A percentile compares a stretch with the other conserved stretches of the same genome.
phyloP scores from a whole-genome alignment of 2,329 filamentous ascomycete genomes.

The Blumeria hordei region DNA sequence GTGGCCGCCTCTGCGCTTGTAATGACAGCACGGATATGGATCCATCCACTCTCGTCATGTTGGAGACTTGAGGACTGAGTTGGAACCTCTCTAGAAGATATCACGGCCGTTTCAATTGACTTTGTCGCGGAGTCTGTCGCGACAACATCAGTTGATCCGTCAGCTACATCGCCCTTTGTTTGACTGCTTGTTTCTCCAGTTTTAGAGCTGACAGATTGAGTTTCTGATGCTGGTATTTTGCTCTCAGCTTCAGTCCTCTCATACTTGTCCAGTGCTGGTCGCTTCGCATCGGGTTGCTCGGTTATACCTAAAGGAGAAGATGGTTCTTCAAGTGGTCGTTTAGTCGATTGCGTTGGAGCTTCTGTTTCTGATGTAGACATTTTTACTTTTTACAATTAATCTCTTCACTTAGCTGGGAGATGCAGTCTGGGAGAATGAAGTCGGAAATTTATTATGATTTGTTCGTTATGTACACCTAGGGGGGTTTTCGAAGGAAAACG shows the following conservation, averaged over 20 bases:
- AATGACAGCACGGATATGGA: constrained; percentile 90
- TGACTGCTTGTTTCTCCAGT: constrained; percentile 22
- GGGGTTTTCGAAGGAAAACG: constrained; percentile 69
- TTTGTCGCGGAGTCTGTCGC: constrained; percentile 35
- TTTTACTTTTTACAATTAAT: constrained; percentile 21
- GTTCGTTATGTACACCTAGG: constrained; percentile 62
- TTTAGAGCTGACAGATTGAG: constrained; percentile 21
- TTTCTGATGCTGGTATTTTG: constrained; percentile 16
- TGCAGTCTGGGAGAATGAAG: constrained; percentile 18
- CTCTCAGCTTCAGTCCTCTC: constrained; percentile 32
- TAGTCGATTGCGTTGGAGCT: constrained; percentile 43
- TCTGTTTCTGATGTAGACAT: constrained; percentile 51
- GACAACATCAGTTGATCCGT: constrained; percentile 42
- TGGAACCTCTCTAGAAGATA: constrained; percentile 15
- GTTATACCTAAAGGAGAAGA: constrained; percentile 79
- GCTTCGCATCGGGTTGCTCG: constrained; percentile 92
- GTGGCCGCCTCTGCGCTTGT: constrained; percentile 94
- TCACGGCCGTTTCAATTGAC: constrained; percentile 24
- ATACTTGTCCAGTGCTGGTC: constrained; percentile 83
- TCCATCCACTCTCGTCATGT: constrained; percentile 86
- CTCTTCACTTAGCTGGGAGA: constrained; percentile 17
- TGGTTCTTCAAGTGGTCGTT: constrained; percentile 90
- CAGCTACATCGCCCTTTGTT: constrained; percentile 25
- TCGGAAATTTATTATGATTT: constrained; percentile 30
- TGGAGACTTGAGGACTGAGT: constrained; percentile 23